Base-by-base conservation (phyloP, 139 green algal genomes). In the Desmodesmus armatus region DNA sequence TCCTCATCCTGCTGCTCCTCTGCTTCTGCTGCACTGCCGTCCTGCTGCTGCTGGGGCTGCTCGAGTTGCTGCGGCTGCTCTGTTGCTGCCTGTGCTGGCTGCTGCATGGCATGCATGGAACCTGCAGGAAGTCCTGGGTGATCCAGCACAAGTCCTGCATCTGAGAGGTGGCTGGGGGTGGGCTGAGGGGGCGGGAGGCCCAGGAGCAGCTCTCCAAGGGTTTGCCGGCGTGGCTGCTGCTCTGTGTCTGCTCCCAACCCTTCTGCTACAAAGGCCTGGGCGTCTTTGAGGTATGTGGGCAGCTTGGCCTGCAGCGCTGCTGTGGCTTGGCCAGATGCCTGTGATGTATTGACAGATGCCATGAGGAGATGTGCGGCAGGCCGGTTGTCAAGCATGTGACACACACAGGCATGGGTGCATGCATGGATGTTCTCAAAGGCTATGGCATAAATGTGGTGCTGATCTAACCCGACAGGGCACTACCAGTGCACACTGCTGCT, bases 111-210 rank as follows among this genome's bases (percentile, higher is more conserved):
- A 27, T 87, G 40, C 29, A 23, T 53, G n/a, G 5, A 19, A 11
- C 4, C 33, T 66, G 80, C 80, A 39, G 47, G 3, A 25, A 23
- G 5, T 39, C 37, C 23, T 62, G 69, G 15, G 15, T 70, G 23
- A 3, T 87, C 51, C 2, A 87, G 43, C 27, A 87, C 71, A 27
- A 87, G 43, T 27, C 82, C 82, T 58, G 82, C 82, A 55, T 87
- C 82, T 25, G 47, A 75, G 5, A 87, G 60, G 43, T 87, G 72
- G 33, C 82, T 82, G 3, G 58, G 15, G 29, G 19, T 43, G 47
- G 70, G 66, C 67, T 86, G 80, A 35, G 78, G 78, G 13, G 78
- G 78, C 21, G 78, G 78, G n/a, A 84, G 25, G 27, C 78, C 78
- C 55, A 84, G 31, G 41, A 84, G 44, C 62, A 84, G 43, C 41